These are phyloP conservation scores for Jatropha multifida DNA, from an alignment of 441 rosid genomes.

Conservation along the genomic window DNA sequence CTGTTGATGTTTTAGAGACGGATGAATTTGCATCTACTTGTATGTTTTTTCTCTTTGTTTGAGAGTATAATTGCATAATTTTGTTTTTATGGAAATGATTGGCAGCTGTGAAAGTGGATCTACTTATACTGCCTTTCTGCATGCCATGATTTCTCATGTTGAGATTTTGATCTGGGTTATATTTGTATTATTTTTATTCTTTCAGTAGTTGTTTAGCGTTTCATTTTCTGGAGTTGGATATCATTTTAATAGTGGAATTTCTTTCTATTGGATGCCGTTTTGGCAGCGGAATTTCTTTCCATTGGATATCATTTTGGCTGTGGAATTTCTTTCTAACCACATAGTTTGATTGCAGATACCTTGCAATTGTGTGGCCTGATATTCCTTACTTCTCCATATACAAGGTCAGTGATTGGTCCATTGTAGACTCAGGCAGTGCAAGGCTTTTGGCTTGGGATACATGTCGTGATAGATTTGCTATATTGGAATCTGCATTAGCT, in stretches of 20 bases:
- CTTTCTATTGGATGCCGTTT: slow-evolving; percentile 22
- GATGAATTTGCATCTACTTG: slow-evolving; percentile 4
- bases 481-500: slow-evolving; percentile 79
- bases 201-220: neutral
- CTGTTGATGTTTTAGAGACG: slow-evolving; percentile 16
- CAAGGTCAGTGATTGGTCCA: slow-evolving; percentile 95
- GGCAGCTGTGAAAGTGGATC: neutral
- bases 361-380: slow-evolving; percentile 98
- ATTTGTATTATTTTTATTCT: neutral
- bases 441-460: slow-evolving; percentile 97
- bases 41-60: neutral
- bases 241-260: slow-evolving; percentile 6
- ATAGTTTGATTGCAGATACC: slow-evolving; percentile 66
- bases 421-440: slow-evolving; percentile 98
- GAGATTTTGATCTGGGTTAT: slow-evolving; percentile 13
- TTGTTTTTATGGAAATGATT: neutral
- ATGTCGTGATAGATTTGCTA: slow-evolving; percentile 91
- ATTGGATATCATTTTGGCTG: slow-evolving; percentile 4
- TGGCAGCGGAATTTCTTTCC: slow-evolving; percentile 19
- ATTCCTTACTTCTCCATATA: slow-evolving; percentile 89
- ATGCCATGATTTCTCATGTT: slow-evolving; percentile 1
- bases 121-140: neutral
- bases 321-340: slow-evolving; percentile 23
- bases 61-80: neutral
- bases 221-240: slow-evolving; percentile 9